phyloP scores from a whole-genome alignment of 306 rosid species.

The Malus sylvestris region DNA sequence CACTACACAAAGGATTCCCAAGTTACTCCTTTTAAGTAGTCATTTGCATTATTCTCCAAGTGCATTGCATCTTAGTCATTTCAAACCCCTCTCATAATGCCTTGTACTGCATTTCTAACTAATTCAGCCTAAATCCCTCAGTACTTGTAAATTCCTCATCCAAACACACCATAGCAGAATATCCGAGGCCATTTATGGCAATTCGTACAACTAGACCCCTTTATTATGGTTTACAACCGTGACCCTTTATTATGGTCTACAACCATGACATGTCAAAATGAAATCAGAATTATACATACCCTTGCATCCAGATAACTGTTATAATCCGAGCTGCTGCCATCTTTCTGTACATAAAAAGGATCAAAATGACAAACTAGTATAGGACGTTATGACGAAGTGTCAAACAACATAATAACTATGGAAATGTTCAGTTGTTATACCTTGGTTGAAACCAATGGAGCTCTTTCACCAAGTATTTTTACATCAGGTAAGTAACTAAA shows the following conservation, averaged over 20 bases:
- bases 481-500: slow-evolving; percentile 91
- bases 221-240: neutral
- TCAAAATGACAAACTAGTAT: neutral
- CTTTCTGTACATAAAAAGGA: slow-evolving; percentile 50
- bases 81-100: too few relatives aligned
- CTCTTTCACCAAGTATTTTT: slow-evolving; percentile 80
- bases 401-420: neutral
- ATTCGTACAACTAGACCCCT: neutral
- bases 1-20: too few relatives aligned
- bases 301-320: slow-evolving; percentile 74
- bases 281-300: slow-evolving; percentile 34
- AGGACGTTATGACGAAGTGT: neutral
- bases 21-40: too few relatives aligned
- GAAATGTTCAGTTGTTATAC: slow-evolving; percentile 20
- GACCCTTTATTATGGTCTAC: too few relatives aligned
- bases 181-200: neutral
- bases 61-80: too few relatives aligned
- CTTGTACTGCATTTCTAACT: too few relatives aligned
- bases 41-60: too few relatives aligned
- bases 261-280: too few relatives aligned
- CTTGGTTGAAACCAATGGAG: slow-evolving; percentile 94
- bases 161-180: neutral
- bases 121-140: too few relatives aligned
- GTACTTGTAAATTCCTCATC: too few relatives aligned
- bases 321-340: slow-evolving; percentile 73